phyloP scores from a whole-genome alignment of 352 stramenopile species.

The Phytophthora pini region DNA sequence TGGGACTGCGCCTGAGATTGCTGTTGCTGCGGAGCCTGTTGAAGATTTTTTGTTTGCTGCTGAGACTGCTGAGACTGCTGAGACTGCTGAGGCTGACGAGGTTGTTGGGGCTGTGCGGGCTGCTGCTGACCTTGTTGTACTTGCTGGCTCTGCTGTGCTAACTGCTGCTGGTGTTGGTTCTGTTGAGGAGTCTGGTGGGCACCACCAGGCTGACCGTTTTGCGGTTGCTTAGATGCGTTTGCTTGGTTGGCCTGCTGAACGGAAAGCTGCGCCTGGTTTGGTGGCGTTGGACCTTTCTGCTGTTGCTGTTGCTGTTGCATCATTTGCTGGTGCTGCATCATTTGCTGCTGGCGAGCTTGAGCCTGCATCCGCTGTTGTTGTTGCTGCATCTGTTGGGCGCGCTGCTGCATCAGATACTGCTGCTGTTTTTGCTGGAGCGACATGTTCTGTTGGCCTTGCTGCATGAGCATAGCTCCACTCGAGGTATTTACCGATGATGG shows the following conservation, averaged over 20 bases:
- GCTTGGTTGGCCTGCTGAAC: slow-evolving; percentile 36
- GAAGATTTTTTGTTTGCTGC: slow-evolving; percentile 16
- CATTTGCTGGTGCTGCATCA: slow-evolving; percentile 58
- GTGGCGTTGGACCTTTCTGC: slow-evolving; percentile 29
- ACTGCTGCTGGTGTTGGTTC: slow-evolving; percentile 43
- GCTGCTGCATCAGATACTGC: slow-evolving; percentile 61
- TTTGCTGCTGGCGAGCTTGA: slow-evolving; percentile 52
- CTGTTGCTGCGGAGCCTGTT: slow-evolving; percentile 29
- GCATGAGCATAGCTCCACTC: slow-evolving; percentile 35
- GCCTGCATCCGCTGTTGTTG: slow-evolving; percentile 61
- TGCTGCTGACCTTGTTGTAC: slow-evolving; percentile 30
- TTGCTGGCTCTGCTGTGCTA: slow-evolving; percentile 26
- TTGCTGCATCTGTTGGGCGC: slow-evolving; percentile 58
- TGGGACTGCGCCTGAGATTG: slow-evolving; percentile 24
- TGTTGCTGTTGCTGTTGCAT: slow-evolving; percentile 46
- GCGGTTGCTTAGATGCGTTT: slow-evolving; percentile 34
- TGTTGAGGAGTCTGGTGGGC: slow-evolving; percentile 30
- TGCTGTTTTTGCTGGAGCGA: slow-evolving; percentile 54
- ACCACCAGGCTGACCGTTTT: slow-evolving; percentile 24
- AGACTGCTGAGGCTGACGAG: slow-evolving; percentile 29
- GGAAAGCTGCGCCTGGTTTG: slow-evolving; percentile 22
- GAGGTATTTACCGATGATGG: slow-evolving; percentile 19
- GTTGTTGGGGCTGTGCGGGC: slow-evolving; percentile 30
- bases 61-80: slow-evolving; percentile 32
- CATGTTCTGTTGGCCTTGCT: slow-evolving; percentile 33